A percentile compares a stretch with the other conserved stretches of the same genome.
Conservation (phyloP, 805 yeast genomes). For the Metschnikowia corniflorae region DNA sequence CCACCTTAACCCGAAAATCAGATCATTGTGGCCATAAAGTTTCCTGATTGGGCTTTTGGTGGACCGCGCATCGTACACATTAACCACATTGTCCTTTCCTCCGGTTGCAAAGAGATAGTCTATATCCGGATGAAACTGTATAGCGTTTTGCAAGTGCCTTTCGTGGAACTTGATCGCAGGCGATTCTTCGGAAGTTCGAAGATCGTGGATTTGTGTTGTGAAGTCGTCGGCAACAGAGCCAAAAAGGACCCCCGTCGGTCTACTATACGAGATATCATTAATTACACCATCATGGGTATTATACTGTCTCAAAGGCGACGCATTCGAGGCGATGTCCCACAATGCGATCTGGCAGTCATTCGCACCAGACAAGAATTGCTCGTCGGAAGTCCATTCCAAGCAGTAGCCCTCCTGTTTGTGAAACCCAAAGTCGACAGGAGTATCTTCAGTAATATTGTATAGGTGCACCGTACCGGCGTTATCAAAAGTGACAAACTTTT, state of each 20-base stretch:
- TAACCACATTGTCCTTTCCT: conserved; percentile 70
- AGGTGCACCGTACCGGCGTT: conserved; percentile 48
- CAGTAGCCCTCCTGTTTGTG: conserved; percentile 70
- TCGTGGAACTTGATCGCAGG: conserved; percentile 46
- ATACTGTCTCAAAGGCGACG: conserved; percentile 47
- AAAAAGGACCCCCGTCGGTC: conserved; percentile 41
- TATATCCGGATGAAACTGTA: conserved; percentile 59
- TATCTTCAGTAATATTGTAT: conserved; percentile 29
- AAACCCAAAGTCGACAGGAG: conserved; percentile 37
- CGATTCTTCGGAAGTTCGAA: conserved; percentile 32
- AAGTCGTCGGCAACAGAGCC: conserved; percentile 73
- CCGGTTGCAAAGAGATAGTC: conserved; percentile 66
- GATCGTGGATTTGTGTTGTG: conserved; percentile 58
- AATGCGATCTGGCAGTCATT: conserved; percentile 65
- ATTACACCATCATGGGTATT: conserved; percentile 54
- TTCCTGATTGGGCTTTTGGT: conserved; percentile 55
- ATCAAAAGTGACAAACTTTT: conserved; percentile 53
- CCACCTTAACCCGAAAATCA: conserved; percentile 42
- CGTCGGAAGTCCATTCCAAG: conserved; percentile 59
- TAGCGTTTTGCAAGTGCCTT: conserved; percentile 61
- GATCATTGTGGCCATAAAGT: conserved; percentile 60
- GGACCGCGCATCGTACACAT: conserved; percentile 72
- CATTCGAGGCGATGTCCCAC: conserved; percentile 55
- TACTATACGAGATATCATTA: conserved; percentile 65
- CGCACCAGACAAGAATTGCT: conserved; percentile 56